phyloP scores from a whole-genome alignment of 495 filamentous ascomycete genomes.

The Cercophora newfieldiana region DNA sequence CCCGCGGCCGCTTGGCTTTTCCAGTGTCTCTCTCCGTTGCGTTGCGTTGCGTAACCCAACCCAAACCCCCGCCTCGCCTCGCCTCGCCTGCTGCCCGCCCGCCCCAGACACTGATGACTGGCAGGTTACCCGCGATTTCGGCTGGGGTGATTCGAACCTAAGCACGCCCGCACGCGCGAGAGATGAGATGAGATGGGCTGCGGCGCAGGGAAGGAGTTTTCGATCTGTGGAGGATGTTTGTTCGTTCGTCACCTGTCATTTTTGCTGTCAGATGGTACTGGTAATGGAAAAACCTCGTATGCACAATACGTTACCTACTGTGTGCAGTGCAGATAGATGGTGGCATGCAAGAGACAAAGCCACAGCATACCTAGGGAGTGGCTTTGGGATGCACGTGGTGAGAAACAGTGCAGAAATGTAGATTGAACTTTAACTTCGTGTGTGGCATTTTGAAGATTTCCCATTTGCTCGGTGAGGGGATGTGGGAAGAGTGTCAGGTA shows the following conservation, averaged over 20 bases:
- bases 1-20: not conserved
- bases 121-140: not conserved
- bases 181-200: no score
- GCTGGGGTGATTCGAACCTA: not conserved
- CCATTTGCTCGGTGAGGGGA: not conserved
- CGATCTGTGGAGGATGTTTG: not conserved
- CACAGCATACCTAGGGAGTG: not conserved
- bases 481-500: not conserved
- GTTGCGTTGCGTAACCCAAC: not conserved
- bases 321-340: not conserved
- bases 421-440: not conserved
- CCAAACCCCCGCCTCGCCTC: no score
- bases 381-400: not conserved
- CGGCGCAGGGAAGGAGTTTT: not conserved
- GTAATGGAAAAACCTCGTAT: not conserved
- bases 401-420: not conserved
- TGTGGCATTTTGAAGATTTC: not conserved
- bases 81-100: no score
- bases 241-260: no score
- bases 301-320: not conserved
- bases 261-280: no score
- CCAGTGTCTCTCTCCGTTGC: not conserved
- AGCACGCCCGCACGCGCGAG: no score
- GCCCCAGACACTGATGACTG: no score
- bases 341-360: not conserved